Base-by-base conservation (phyloP, 2,329 filamentous ascomycete species). In the Exophiala viscosa region DNA sequence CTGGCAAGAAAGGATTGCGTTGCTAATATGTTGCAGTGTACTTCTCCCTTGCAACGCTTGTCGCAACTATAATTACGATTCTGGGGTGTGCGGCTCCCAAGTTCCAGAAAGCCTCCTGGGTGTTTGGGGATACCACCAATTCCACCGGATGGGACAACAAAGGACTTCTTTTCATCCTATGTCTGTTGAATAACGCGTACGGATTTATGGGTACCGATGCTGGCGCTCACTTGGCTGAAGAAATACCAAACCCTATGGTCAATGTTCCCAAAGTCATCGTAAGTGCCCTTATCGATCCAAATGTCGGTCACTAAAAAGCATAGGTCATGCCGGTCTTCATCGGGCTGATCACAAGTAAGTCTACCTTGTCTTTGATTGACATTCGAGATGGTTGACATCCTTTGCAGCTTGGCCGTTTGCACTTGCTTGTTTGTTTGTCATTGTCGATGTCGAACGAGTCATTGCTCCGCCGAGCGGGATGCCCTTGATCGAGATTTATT, bases 401-500 rank as follows among this genome's bases (percentile, higher is more conserved):
- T 5, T 7, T 39, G 8, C 36, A 39, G 36, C 36, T n/a, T 39
- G 14, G 36, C 36, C 36, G 9, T 39, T 39, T n/a, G 14, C 36
- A 18, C 34, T 36, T 15, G 34, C 34, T n/a, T 36, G 34, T 11
- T 36, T 36, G 34, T 77, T 73, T 62, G 72, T 68, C 45, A 68
- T 74, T 31, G 69, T 67, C 3, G 67, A 75, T 39, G 51, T 75
- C 3, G 60, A 70, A 2, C 63, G 61, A 2, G 72, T 66, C 14
- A 59, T 78, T 3, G 55, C 65, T 2, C 69, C 73, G 0, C 60
- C 68, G 1, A 78, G 74, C 9, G 69, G 73, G 0, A 77, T 74
- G 38, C 73, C 78, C 5, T 72, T 79, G 61, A 71, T 76, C 60
- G 72, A 79, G 36, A 74, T 79, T 28, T 79, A 82, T 50, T 65